phyloP scores from a whole-genome alignment of 2,329 filamentous ascomycete species.

The Hypoxylon sp. region DNA sequence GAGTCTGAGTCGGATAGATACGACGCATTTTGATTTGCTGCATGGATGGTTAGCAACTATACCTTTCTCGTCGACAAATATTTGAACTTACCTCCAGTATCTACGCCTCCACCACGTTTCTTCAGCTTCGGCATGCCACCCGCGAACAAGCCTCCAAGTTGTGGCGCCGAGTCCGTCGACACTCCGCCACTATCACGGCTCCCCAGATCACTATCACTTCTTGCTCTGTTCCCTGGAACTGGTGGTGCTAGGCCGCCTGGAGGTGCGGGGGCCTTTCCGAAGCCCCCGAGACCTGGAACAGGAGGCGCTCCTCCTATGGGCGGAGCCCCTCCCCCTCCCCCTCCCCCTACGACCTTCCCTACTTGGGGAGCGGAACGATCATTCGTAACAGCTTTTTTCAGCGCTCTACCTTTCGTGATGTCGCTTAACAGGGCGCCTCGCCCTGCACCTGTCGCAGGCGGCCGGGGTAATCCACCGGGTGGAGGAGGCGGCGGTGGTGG shows the following conservation, averaged over 20 bases:
- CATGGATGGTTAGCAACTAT: constrained; percentile 39
- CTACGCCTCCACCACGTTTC: constrained; percentile 83
- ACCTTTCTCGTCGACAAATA: constrained; percentile 7
- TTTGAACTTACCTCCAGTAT: constrained; percentile 71
- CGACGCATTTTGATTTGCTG: constrained; percentile 75
- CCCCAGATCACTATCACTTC: constrained; percentile 86
- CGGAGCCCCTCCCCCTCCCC: constrained; percentile 68
- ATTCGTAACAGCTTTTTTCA: constrained; percentile 92
- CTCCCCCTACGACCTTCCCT: constrained; percentile 65
- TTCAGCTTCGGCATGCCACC: constrained; percentile 96
- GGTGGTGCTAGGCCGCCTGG: constrained; percentile 74
- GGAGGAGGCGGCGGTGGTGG: constrained; percentile 76
- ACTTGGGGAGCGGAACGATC: constrained; percentile 88
- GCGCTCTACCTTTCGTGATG: constrained; percentile 81
- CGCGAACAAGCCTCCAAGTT: constrained; percentile 88
- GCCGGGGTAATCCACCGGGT: constrained; percentile 66
- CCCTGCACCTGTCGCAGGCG: constrained; percentile 65
- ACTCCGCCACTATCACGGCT: constrained; percentile 58
- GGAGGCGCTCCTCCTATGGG: constrained; percentile 83
- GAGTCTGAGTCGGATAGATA: constrained; percentile 86
- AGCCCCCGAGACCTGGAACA: constrained; percentile 73
- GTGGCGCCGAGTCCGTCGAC: constrained; percentile 74
- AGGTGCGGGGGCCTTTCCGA: constrained; percentile 66
- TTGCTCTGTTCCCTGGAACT: constrained; percentile 75
- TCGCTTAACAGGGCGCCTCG: constrained; percentile 86